A percentile compares a stretch with the other conserved stretches of the same genome.
phyloP scores from a whole-genome alignment of 139 green algal genomes.

The Pseudopediastrum boryanum region DNA sequence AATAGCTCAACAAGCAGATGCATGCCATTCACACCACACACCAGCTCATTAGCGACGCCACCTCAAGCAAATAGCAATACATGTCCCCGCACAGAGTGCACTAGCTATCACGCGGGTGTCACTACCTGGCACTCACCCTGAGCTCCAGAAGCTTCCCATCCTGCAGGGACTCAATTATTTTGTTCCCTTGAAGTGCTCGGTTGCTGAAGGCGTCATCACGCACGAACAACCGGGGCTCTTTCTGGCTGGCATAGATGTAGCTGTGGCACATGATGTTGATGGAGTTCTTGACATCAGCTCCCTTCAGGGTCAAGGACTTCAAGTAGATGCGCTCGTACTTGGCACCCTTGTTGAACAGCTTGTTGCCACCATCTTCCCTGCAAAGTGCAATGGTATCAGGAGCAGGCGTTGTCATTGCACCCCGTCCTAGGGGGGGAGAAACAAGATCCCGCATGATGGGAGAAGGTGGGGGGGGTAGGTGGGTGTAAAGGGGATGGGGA shows the following conservation, averaged over 20 bases:
- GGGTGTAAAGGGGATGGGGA: too few species aligned
- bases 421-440: too few species aligned
- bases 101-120: too few species aligned
- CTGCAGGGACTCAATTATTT: neutral
- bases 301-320: neutral
- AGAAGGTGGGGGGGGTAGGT: too few species aligned
- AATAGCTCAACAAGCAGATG: too few species aligned
- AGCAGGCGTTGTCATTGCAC: too few species aligned
- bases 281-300: neutral
- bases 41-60: neutral
- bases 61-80: too few species aligned
- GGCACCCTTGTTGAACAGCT: neutral
- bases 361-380: neutral
- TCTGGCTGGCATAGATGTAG: slow-evolving; percentile 5
- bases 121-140: slow-evolving; percentile 6
- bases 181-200: neutral
- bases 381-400: neutral
- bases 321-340: neutral
- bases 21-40: neutral
- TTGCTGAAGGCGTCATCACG: neutral
- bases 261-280: neutral
- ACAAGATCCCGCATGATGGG: too few species aligned
- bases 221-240: neutral
- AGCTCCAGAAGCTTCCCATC: neutral
- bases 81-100: too few species aligned